Evolutionary conservation across 2,329 filamentous ascomycete genomes (phyloP).

Genomic region (Fusarium scirpi): DNA sequence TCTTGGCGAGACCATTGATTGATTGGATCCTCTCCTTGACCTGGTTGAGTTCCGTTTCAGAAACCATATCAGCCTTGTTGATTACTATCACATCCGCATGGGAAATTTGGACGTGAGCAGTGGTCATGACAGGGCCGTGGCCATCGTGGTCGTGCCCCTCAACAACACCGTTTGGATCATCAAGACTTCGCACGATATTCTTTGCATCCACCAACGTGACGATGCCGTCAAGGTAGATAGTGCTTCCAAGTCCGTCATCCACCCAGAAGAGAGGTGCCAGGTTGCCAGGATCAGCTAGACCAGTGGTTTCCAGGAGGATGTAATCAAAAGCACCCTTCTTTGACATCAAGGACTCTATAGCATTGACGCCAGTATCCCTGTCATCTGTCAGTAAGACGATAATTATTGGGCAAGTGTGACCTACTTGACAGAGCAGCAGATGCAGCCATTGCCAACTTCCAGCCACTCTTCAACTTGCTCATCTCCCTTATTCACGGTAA

Average conservation of each 20-base stretch:
- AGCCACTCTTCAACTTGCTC: conserved; percentile 94
- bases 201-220: conserved; percentile 96
- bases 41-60: conserved; percentile 71
- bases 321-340: conserved; percentile 96
- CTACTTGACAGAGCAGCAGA: conserved; percentile 97
- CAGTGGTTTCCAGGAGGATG: conserved; percentile 95
- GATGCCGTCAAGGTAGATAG: conserved; percentile 96
- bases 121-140: conserved; percentile 81
- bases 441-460: conserved; percentile 94
- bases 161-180: conserved; percentile 73
- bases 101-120: conserved; percentile 94
- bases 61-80: conserved; percentile 92
- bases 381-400: conserved; percentile 38
- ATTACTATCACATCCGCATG: conserved; percentile 95
- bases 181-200: conserved; percentile 85
- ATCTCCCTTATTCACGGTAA: conserved; percentile 88
- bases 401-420: background rate
- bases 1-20: conserved; percentile 90
- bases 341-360: conserved; percentile 95
- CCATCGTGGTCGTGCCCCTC: conserved; percentile 64
- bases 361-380: conserved; percentile 91
- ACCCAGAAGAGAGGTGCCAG: conserved; percentile 98
- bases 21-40: conserved; percentile 79
- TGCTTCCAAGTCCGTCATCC: conserved; percentile 93
- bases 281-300: conserved; percentile 94